Evolutionary conservation across 768 basidiomycete genomes (phyloP).

Genomic region (Boletus patriciae): DNA sequence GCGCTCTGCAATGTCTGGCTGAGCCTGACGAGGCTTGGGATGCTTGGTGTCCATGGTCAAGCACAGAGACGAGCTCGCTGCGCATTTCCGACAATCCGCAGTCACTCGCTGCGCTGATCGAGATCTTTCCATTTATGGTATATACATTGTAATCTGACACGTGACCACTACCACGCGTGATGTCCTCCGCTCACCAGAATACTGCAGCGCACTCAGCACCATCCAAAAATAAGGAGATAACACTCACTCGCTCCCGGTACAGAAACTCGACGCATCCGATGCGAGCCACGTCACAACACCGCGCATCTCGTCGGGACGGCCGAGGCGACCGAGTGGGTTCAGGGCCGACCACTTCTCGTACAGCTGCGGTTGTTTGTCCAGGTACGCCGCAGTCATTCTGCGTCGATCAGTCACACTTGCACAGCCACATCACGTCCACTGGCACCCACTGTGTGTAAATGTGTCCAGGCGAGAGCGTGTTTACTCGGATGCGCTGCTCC

Average conservation of each 20-base stretch:
- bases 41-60: slow-evolving; percentile 28
- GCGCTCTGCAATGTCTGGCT: slow-evolving; percentile 56
- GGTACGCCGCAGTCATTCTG: slow-evolving; percentile 74
- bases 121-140: slow-evolving; percentile 28
- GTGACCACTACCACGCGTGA: slow-evolving; percentile 31
- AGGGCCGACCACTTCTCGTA: slow-evolving; percentile 63
- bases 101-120: slow-evolving; percentile 37
- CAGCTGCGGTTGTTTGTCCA: slow-evolving; percentile 64
- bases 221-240: rapidly evolving
- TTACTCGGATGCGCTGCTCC: slow-evolving; percentile 63
- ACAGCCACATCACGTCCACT: slow-evolving; percentile 15
- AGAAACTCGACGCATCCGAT: slow-evolving; percentile 73
- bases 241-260: slow-evolving; percentile 80
- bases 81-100: slow-evolving; percentile 32
- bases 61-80: too few relatives aligned
- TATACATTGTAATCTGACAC: slow-evolving; percentile 16
- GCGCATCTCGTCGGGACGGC: slow-evolving; percentile 69
- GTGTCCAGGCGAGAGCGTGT: slow-evolving; percentile 73
- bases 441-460: slow-evolving; percentile 64
- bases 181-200: slow-evolving; percentile 35
- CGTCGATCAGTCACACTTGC: not conserved
- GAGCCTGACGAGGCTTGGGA: slow-evolving; percentile 41
- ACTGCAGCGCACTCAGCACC: slow-evolving; percentile 5
- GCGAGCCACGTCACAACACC: slow-evolving; percentile 73
- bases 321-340: slow-evolving; percentile 72